Evolutionary conservation across 805 yeast species (phyloP).

Genomic region (Candida vaughaniae): DNA sequence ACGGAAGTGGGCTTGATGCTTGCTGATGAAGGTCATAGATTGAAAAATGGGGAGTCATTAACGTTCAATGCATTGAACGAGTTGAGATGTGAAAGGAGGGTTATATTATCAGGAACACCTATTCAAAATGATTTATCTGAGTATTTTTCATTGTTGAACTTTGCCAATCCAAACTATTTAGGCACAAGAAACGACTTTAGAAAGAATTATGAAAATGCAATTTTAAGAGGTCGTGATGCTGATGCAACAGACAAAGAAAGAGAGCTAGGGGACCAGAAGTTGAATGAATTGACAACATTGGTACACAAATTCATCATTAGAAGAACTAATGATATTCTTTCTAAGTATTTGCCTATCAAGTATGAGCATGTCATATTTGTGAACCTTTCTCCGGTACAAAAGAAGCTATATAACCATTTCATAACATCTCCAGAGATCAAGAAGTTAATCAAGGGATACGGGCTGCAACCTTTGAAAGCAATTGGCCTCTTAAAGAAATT

Average conservation of each 20-base stretch:
- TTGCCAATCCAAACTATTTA: conserved; percentile 91
- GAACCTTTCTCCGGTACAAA: conserved; percentile 75
- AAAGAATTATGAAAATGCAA: conserved; percentile 77
- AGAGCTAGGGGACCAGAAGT: conserved; percentile 62
- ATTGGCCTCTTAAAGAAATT: conserved; percentile 86
- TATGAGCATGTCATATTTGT: conserved; percentile 97
- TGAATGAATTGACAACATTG: conserved; percentile 65
- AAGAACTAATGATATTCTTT: conserved; percentile 90
- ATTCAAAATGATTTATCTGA: conserved; percentile 94
- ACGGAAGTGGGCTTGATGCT: conserved; percentile 83
- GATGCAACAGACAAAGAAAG: conserved; percentile 81
- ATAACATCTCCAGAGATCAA: conserved; percentile 77
- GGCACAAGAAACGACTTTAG: conserved; percentile 85
- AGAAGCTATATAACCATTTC: conserved; percentile 65
- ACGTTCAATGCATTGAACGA: conserved; percentile 86
- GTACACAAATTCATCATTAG: conserved; percentile 91
- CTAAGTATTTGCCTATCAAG: conserved; percentile 92
- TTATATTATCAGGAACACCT: conserved; percentile 93
- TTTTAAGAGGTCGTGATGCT: conserved; percentile 85
- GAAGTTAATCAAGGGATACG: conserved; percentile 60
- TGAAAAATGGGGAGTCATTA: conserved; percentile 76
- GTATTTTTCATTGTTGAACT: conserved; percentile 83
- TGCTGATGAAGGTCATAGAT: conserved; percentile 50
- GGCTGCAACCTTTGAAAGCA: conserved; percentile 84
- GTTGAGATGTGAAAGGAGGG: conserved; percentile 83